Conservation (phyloP, 176 grass and related monocot genomes). For the Rhynchospora pubera region DNA sequence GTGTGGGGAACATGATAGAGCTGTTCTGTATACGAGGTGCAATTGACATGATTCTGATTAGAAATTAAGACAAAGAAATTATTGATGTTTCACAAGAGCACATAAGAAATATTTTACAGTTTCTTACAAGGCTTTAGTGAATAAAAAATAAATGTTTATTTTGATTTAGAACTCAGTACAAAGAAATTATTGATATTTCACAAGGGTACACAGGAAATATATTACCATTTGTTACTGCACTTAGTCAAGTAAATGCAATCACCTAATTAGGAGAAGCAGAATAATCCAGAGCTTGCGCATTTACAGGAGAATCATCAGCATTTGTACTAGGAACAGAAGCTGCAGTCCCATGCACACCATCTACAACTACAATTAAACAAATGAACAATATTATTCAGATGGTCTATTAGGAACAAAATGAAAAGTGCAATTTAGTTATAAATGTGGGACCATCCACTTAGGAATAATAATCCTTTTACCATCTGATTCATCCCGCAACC, state of each 20-base stretch:
- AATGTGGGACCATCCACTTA: not conserved
- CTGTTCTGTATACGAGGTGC: not conserved
- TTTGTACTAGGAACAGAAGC: constrained; percentile 7
- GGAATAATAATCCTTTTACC: constrained; percentile 33
- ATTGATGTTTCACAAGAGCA: not conserved
- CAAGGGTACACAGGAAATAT: not conserved
- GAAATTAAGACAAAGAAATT: not conserved
- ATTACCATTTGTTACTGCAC: not conserved
- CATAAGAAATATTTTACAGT: not conserved
- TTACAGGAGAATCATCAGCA: not conserved
- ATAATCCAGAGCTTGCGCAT: not conserved
- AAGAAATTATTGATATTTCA: not conserved
- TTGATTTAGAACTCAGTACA: not conserved
- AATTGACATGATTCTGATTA: not conserved
- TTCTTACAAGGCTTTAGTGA: not conserved
- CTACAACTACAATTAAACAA: constrained; percentile 1
- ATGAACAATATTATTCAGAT: not conserved
- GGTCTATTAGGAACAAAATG: not conserved
- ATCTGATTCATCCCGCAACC: constrained; percentile 66
- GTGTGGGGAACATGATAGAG: not conserved
- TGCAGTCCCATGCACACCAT: constrained; percentile 13
- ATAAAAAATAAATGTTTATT: not conserved
- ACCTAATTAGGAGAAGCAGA: constrained; percentile 16
- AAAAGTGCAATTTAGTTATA: constrained; percentile 18
- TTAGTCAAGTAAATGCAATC: not conserved